Evolutionary conservation across 129 eudicot species (phyloP).

Genomic region (Escallonia rubra): DNA sequence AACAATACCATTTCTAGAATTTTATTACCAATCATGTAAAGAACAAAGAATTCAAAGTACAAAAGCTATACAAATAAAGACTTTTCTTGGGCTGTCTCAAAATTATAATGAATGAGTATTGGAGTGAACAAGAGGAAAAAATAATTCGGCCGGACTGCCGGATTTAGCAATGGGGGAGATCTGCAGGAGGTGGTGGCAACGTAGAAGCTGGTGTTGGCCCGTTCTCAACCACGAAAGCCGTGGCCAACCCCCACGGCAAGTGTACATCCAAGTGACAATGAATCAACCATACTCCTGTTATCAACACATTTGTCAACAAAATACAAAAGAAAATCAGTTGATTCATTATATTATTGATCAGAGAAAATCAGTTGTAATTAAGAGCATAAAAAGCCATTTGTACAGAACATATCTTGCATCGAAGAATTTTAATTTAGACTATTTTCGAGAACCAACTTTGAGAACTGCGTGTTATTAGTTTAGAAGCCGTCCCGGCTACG

Average conservation of each 20-base stretch:
- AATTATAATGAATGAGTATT: no score
- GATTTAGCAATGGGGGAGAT: constrained; percentile 52
- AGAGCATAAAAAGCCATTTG: no score
- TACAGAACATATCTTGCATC: no score
- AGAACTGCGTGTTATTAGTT: no score
- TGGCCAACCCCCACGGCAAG: constrained; percentile 72
- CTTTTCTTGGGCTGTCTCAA: no score
- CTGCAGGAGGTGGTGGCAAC: constrained; percentile 78
- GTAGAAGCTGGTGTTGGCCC: constrained; percentile 63
- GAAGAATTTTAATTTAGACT: no score
- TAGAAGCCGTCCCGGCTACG: no score
- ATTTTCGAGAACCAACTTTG: no score
- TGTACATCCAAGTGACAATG: constrained; percentile 86
- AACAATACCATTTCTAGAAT: neutral
- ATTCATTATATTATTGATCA: neutral
- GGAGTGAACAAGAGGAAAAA: neutral
- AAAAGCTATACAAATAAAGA: neutral
- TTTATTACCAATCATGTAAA: no score
- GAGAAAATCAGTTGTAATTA: no score
- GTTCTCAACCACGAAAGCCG: constrained; percentile 58
- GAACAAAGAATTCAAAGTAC: no score
- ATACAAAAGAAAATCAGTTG: neutral
- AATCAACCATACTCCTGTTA: constrained; percentile 60
- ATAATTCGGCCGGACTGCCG: neutral
- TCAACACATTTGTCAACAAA: neutral